Evolutionary conservation across 2,329 filamentous ascomycete species (phyloP), one percentile per base, ranked within the genome.

Genomic region (Penicillium nordicum): DNA sequence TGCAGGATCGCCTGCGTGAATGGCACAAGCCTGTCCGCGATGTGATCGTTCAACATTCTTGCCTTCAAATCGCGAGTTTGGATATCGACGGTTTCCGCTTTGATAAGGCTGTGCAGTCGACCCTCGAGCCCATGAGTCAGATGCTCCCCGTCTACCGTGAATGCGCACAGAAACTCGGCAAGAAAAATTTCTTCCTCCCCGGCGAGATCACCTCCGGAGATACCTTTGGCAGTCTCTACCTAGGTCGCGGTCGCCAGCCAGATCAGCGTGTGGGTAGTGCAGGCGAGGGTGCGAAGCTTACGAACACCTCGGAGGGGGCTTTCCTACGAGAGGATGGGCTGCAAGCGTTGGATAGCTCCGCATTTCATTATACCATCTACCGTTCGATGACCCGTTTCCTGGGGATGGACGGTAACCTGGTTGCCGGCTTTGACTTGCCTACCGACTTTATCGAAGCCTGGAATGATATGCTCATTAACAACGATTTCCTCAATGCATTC

Each of bases 71-170:
- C 55, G 71, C 76, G 18, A 81, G 79, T 62, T 74, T 88, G 34
- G 85, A 88, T 65, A 81, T 88, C 53, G 85, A 88, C 63, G 85
- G 84, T 2, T 86, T 84, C 67, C 81, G 85, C 51, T 85, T 86
- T 70, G 85, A 88, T 71, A 88, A 88, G 68, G 84, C 83, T 5
- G 81, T 83, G 14, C 84, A 87, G 64, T 78, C 83, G 9, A 86
- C 85, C 0, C 78, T 86, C 14, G 85, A 87, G 62, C 79, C 84
- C 0, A 76, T 84, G 55, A 84, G 78, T 8, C 78, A 82, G 27
- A 87, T 83, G 72, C 83, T 82, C 23, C 71, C 76, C 16, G 76
- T 78, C 11, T 81, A 85, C 66, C 77, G 85, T 27, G 72, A 79
- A 46, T 88, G 85, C 66, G 85, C 84, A 3, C 67, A 72, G 12